A percentile compares a stretch with the other conserved stretches of the same genome.
These are phyloP conservation scores for Bonia amplexicaulis DNA, from an alignment of 176 grass and related monocot species.

Conservation along the genomic window DNA sequence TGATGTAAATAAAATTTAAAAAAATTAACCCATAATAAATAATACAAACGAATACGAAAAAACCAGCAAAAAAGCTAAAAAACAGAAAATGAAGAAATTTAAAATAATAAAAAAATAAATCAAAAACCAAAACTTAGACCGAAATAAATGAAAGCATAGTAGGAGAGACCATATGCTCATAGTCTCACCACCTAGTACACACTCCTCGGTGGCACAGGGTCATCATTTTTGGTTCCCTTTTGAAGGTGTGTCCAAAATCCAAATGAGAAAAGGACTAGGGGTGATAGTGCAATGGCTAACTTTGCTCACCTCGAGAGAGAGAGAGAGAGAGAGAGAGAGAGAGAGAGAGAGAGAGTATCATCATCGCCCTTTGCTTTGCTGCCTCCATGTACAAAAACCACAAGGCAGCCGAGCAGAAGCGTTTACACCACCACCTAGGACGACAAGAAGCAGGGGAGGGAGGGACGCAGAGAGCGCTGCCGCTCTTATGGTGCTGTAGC, in stretches of 20 bases:
- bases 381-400: conserved; percentile 40
- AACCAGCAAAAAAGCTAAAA: too few relatives aligned
- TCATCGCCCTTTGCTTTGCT: background rate
- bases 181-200: too few relatives aligned
- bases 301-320: background rate
- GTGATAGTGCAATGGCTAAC: conserved; percentile 20
- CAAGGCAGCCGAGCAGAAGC: conserved; percentile 14
- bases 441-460: conserved; percentile 1
- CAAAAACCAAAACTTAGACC: too few relatives aligned
- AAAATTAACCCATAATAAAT: too few relatives aligned
- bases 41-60: too few relatives aligned
- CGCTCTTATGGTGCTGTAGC: conserved; percentile 16
- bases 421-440: conserved; percentile 36
- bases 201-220: accelerated
- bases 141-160: too few relatives aligned
- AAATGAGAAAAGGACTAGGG: conserved; percentile 15
- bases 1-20: too few relatives aligned
- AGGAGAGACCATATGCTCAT: too few relatives aligned
- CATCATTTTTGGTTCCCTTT: background rate
- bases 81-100: too few relatives aligned
- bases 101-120: too few relatives aligned
- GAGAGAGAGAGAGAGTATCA: background rate
- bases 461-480: background rate
- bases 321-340: background rate
- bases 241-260: background rate